Conservation (phyloP, 257 asterid genomes). For the Lycium ferocissimum region DNA sequence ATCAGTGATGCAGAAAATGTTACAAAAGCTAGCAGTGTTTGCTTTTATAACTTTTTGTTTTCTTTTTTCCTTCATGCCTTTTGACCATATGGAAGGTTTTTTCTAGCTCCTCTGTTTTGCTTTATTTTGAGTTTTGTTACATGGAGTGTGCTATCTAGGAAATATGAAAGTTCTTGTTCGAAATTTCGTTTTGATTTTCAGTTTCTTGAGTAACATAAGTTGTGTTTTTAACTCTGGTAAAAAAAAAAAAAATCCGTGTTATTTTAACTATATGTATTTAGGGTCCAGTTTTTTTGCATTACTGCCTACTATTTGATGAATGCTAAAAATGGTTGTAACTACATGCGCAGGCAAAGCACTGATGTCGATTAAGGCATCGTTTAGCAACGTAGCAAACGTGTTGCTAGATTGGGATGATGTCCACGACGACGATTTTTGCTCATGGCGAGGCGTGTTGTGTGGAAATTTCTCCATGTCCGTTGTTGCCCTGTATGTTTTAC, state of each 20-base stretch:
- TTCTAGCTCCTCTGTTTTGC: background rate
- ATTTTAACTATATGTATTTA: background rate
- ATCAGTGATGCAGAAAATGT: background rate
- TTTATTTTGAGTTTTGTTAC: background rate
- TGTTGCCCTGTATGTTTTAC: slow-evolving; percentile 74
- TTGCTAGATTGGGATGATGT: slow-evolving; percentile 86
- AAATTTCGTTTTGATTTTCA: background rate
- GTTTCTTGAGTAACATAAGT: background rate
- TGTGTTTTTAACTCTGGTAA: background rate
- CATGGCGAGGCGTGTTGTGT: slow-evolving; percentile 92
- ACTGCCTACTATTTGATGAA: background rate
- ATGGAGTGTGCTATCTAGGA: background rate
- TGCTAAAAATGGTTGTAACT: background rate
- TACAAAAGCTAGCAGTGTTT: background rate
- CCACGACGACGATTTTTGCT: slow-evolving; percentile 80
- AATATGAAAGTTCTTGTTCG: background rate
- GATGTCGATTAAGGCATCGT: slow-evolving; percentile 82
- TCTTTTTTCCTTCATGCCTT: background rate
- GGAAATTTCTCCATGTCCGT: slow-evolving; percentile 75
- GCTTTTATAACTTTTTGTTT: background rate
- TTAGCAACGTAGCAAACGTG: slow-evolving; percentile 84
- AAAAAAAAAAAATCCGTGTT: background rate
- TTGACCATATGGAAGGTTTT: background rate
- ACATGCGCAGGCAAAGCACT: slow-evolving; percentile 67
- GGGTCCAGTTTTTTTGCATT: background rate